phyloP scores from a whole-genome alignment of 108 stramenopile genomes.

The Pseudonitzschia multiseries region DNA sequence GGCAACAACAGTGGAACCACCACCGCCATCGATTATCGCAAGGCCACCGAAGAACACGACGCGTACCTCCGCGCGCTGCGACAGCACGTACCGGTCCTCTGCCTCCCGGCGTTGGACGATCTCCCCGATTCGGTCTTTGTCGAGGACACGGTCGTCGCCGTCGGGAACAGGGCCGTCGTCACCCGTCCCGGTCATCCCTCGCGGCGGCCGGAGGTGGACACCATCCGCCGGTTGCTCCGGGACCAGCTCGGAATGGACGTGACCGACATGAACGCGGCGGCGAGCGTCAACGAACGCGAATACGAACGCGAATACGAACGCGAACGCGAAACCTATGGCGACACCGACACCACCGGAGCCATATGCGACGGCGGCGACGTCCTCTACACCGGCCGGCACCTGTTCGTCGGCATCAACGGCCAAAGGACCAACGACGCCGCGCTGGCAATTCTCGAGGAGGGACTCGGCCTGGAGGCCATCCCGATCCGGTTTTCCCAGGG shows the following conservation, averaged over 20 bases:
- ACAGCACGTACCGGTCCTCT: constrained; percentile 40
- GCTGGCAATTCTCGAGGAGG: constrained; percentile 35
- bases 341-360: too few relatives aligned
- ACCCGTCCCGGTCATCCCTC: constrained; percentile 51
- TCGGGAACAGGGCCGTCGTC: constrained; percentile 50
- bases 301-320: too few relatives aligned
- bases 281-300: too few relatives aligned
- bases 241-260: constrained; percentile 44
- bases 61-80: constrained; percentile 44
- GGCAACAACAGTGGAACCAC: neutral
- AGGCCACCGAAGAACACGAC: constrained; percentile 45
- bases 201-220: constrained; percentile 60
- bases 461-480: constrained; percentile 37
- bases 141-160: constrained; percentile 69
- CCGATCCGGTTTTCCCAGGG: constrained; percentile 31
- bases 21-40: constrained; percentile 12
- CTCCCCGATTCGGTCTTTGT: constrained; percentile 73
- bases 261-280: constrained; percentile 42
- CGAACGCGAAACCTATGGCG: neutral
- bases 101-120: constrained; percentile 45
- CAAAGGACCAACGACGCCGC: constrained; percentile 59
- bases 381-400: constrained; percentile 57
- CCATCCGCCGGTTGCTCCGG: constrained; percentile 34
- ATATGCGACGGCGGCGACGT: constrained; percentile 77
- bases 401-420: constrained; percentile 62